Conservation (phyloP, 2,329 filamentous ascomycete genomes). For the Aureobasidium sp. region DNA sequence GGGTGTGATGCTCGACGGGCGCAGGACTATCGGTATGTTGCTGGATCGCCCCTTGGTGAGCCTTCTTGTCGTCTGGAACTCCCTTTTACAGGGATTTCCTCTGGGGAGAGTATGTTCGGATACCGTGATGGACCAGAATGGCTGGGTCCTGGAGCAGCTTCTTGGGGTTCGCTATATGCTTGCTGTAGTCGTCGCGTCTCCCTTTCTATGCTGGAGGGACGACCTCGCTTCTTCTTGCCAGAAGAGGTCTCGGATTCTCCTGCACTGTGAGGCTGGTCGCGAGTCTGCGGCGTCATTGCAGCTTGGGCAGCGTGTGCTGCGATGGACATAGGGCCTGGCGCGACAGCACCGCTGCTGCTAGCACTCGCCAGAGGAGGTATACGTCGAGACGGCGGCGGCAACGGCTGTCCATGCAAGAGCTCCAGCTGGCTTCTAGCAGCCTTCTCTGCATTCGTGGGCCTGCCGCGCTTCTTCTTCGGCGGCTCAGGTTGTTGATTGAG, state of each 20-base stretch:
- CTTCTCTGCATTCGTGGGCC: constrained; percentile 42
- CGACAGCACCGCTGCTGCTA: background rate
- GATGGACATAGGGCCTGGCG: background rate
- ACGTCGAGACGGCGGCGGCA: constrained; percentile 27
- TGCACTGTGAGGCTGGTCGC: constrained; percentile 3
- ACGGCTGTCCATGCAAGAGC: constrained; percentile 33
- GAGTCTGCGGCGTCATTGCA: constrained; percentile 4
- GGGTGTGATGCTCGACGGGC: no score
- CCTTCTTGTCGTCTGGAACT: background rate
- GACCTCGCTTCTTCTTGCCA: constrained; percentile 26
- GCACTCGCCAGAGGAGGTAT: background rate
- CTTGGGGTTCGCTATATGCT: background rate
- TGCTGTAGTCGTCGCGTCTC: background rate
- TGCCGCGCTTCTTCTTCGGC: constrained; percentile 41
- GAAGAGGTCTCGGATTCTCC: constrained; percentile 25
- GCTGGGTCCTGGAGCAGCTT: background rate
- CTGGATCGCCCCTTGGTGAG: background rate
- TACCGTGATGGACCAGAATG: constrained; percentile 6
- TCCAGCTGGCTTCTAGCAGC: constrained; percentile 38
- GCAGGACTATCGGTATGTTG: background rate
- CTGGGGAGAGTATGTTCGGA: constrained; percentile 14
- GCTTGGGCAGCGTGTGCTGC: constrained; percentile 7
- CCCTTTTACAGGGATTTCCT: background rate
- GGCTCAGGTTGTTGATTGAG: constrained; percentile 16
- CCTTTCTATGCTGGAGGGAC: constrained; percentile 22